Evolutionary conservation across 129 eudicot genomes (phyloP), one percentile per base, ranked within the genome.

Genomic region (Rutidosis leptorrhynchoides): DNA sequence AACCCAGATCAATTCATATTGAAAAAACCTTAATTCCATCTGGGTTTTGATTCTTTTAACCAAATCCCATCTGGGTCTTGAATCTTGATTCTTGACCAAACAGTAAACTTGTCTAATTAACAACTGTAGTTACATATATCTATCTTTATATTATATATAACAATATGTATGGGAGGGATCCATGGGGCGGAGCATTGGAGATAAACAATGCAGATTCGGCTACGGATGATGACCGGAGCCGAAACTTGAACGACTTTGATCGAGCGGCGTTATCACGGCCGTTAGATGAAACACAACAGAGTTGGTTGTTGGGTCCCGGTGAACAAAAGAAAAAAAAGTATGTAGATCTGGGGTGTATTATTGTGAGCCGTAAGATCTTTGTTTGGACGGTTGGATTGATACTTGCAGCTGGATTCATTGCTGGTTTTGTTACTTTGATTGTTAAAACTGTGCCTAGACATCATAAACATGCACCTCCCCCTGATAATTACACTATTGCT

Each of bases 311-410:
- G 56, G 88, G 96, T 11, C 96, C 96, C 0, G 83, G 82, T 8
- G 96, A 88, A 82, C 87, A 84, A 74, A 85, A 88, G 82, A 85
- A 88, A 84, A 88, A 85, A 82, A 88, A 78, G 70, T 88, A 88
- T 67, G 91, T 84, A 20, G 92, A 88, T 77, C 83, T 88, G 51
- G 89, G 96, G 22, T 88, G 88, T 68, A 67, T 84, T 33, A 83
- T 88, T 69, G 96, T 85, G 21, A 88, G 96, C 74, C 70, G 92
- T 29, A 80, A 88, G 79, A 62, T 85, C 64, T 88, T 85, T 37
- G 73, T 80, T 22, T 88, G 96, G 96, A 82, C 85, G 59, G 85
- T 88, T 23, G 92, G 92, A 4, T 5, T 79, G 6, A 20, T 88
- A 15, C 71, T 88, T 9, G 92, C 89, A 0, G 92, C 87, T 46